Percentiles rank a stretch among this genome's conserved stretches.
phyloP scores from a whole-genome alignment of 2,329 filamentous ascomycete species.

The Orbilia oligospora region DNA sequence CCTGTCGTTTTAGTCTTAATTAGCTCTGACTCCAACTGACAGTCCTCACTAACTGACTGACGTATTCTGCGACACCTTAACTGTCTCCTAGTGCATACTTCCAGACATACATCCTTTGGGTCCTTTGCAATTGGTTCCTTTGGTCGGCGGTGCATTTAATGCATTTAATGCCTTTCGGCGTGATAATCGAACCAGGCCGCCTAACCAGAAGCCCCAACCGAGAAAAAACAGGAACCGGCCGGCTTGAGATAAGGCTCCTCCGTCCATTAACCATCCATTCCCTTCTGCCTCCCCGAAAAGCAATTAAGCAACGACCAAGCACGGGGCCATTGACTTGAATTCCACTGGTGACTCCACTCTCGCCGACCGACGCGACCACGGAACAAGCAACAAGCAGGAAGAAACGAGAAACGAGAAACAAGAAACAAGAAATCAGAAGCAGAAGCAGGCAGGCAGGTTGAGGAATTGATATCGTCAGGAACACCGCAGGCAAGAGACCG shows the following conservation, averaged over 20 bases:
- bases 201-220: constrained; percentile 36
- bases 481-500: not conserved
- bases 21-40: not conserved
- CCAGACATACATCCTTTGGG: not conserved
- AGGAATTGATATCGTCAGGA: not conserved
- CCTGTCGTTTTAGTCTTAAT: constrained; percentile 1
- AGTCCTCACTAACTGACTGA: too few species aligned
- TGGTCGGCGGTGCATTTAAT: constrained; percentile 34
- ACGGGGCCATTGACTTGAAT: constrained; percentile 23
- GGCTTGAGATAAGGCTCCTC: not conserved
- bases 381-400: not conserved
- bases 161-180: constrained; percentile 16
- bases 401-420: constrained; percentile 3
- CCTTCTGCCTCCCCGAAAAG: constrained; percentile 1
- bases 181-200: constrained; percentile 23
- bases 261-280: not conserved
- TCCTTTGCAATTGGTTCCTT: not conserved
- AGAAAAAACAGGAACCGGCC: constrained; percentile 12
- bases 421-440: not conserved
- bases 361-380: constrained; percentile 32
- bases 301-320: constrained; percentile 13
- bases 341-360: constrained; percentile 27
- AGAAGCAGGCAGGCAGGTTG: too few species aligned
- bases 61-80: too few species aligned
- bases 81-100: too few species aligned